Evolutionary conservation across 1,284 basidiomycete genomes (phyloP), one percentile per base, ranked within the genome.

Genomic region (Coniferiporia sulphurascens): DNA sequence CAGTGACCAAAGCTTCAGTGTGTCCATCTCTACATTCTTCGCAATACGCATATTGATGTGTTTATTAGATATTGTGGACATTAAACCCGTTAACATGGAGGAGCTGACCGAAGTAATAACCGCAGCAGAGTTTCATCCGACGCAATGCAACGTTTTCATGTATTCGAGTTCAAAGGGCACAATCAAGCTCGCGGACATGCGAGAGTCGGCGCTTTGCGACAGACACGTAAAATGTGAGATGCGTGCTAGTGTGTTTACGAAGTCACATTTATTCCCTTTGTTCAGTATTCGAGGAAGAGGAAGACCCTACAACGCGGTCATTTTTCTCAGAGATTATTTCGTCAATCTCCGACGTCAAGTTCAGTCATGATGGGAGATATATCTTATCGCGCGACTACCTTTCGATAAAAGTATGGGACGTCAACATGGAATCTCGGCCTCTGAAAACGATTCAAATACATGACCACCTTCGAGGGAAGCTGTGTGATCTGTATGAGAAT

Each of bases 311-410:
- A 55, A 92, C 93, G 67, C 92, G 97, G 67, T 98, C 97, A 1
- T 99, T 99, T 84, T 99, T 99, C 76, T 97, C 94, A n/a, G 97
- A 99, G 76, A 99, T 99, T 70, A 99, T 99, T 66, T 98, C 95
- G 6, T 98, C 96, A 55, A 98, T 99, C 70, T 98, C 97, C 48
- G 97, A 99, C 74, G 96, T 99, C 75, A 98, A 98, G 75, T 99
- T 99, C 78, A 96, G 93, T 64, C 89, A 89, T 61, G 97, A 99
- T 68, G 97, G 97, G 1, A 87, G 95, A 62, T 98, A 98, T 77
- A 97, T 99, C 67, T 81, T 99, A 49, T 93, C 95, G 58, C 85
- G 97, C 64, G 97, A 99, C 77, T 99, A 99, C 74, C 79, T 99
- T 43, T 97, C 95, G 52, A 80, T 99, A 68, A 98, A 98, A 82